Evolutionary conservation across 441 rosid genomes (phyloP), one percentile per base, ranked within the genome.

Genomic region (Gossypium davidsonii): DNA sequence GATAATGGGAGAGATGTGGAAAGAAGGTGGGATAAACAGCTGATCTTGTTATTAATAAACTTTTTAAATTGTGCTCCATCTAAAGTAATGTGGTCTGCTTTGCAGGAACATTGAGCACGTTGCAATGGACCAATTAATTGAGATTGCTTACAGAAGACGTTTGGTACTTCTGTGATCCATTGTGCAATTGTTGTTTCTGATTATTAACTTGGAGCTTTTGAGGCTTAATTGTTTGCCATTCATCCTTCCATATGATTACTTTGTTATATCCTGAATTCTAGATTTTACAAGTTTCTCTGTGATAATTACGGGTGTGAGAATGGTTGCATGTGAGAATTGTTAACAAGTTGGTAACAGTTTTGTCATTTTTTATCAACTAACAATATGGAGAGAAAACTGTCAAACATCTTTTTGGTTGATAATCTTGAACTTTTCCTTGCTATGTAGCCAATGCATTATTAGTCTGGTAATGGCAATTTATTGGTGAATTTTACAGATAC

Each of bases 101-200:
- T 84, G 85, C 92, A 94, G 99, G 87, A 88, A 80, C 56, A 55
- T 81, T 49, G 99, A 88, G 83, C 80, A 83, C 67, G 79, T 80
- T 66, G 99, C 97, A 37, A 88, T 94, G 91, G 89, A 92, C 76
- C 95, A 90, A 74, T 96, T 91, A 78, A 77, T 91, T 67, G 90
- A 91, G 85, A 87, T 85, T 80, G 97, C 98, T 70, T 89, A 90
- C 83, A 90, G 74, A 78, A 91, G 87, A 83, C 78, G 89, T 81
- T 69, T 89, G 99, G 99, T 94, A 88, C 76, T 72, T 78, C 71
- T 72, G 57, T 49, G 67, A 64, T 34, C 25, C 70, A 39, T 46
- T 7, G 26, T 11, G 20, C 55, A 8, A 25, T 57, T 70, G 3
- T 53, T 46, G 51, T 55, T 70, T 37, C 10, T 34, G 6, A 11